Evolutionary conservation across 345 rosid species (phyloP).

Genomic region (Gossypium herbaceum): DNA sequence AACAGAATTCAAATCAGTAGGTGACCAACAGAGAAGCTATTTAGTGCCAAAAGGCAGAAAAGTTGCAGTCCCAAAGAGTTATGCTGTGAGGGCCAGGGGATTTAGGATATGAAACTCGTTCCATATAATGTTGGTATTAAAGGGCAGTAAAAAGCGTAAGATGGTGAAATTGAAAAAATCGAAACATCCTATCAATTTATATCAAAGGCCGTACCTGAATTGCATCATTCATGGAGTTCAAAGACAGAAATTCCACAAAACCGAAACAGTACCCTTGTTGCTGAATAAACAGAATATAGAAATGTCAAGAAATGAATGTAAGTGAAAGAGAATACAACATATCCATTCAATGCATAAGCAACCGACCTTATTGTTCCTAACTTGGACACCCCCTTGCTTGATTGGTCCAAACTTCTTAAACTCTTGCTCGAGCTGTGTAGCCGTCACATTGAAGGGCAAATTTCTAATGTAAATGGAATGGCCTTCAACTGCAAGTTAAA

Average conservation of each 20-base stretch:
- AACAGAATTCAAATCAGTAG: too few species aligned
- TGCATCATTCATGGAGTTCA: conserved; percentile 49
- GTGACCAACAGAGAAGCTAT: too few species aligned
- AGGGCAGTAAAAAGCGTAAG: not conserved
- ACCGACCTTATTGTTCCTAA: conserved; percentile 64
- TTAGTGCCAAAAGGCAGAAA: too few species aligned
- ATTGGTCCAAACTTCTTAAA: conserved; percentile 71
- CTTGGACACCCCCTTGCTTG: conserved; percentile 64
- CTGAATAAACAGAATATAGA: conserved; percentile 26
- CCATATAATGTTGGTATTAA: too few species aligned
- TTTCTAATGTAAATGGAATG: conserved; percentile 64
- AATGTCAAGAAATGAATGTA: not conserved
- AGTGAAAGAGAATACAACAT: not conserved
- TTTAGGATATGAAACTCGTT: too few species aligned
- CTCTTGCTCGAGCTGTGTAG: conserved; percentile 49
- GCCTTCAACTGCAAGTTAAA: conserved; percentile 45
- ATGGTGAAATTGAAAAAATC: not conserved
- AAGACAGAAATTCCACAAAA: conserved; percentile 61
- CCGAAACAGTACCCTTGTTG: conserved; percentile 76
- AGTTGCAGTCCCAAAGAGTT: too few species aligned
- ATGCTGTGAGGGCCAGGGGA: too few species aligned
- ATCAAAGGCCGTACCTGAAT: conserved; percentile 41
- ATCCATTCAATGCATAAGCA: not conserved
- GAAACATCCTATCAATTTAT: not conserved
- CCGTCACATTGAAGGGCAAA: conserved; percentile 41